phyloP scores from a whole-genome alignment of 2,329 filamentous ascomycete genomes.

The Aspergillus aculeatinus region DNA sequence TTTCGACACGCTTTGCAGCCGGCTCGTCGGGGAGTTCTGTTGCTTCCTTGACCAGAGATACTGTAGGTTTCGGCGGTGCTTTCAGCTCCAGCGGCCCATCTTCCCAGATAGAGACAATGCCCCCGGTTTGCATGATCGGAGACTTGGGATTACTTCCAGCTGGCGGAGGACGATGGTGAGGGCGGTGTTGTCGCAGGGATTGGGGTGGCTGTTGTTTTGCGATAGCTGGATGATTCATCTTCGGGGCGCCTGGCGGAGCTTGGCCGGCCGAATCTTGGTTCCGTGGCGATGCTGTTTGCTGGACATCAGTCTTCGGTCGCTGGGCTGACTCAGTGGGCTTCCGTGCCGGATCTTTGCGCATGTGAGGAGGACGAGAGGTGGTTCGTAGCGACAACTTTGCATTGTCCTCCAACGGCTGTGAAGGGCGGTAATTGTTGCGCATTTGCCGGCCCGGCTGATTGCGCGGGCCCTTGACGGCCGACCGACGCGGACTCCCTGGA shows the following conservation, averaged over 20 bases:
- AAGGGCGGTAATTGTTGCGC: constrained; percentile 23
- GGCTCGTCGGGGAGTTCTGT: constrained; percentile 14
- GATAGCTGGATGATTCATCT: not conserved
- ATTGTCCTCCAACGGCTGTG: constrained; percentile 18
- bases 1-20: not conserved
- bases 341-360: constrained; percentile 22
- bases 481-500: constrained; percentile 32
- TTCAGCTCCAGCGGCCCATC: constrained; percentile 27
- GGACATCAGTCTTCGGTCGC: not conserved
- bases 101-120: constrained; percentile 42
- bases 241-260: not conserved
- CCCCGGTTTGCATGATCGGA: constrained; percentile 21
- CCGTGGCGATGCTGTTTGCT: not conserved
- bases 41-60: constrained; percentile 16
- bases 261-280: not conserved
- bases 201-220: not conserved
- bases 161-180: constrained; percentile 8
- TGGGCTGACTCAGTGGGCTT: constrained; percentile 19
- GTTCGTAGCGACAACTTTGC: constrained; percentile 9
- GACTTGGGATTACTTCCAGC: constrained; percentile 12
- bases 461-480: constrained; percentile 36
- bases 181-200: not conserved
- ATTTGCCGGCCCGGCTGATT: constrained; percentile 26
- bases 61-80: constrained; percentile 16
- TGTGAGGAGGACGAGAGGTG: constrained; percentile 11